Evolutionary conservation across 768 basidiomycete genomes (phyloP), one percentile per base, ranked within the genome.

Genomic region (Pilatotrama ljubarskyi): DNA sequence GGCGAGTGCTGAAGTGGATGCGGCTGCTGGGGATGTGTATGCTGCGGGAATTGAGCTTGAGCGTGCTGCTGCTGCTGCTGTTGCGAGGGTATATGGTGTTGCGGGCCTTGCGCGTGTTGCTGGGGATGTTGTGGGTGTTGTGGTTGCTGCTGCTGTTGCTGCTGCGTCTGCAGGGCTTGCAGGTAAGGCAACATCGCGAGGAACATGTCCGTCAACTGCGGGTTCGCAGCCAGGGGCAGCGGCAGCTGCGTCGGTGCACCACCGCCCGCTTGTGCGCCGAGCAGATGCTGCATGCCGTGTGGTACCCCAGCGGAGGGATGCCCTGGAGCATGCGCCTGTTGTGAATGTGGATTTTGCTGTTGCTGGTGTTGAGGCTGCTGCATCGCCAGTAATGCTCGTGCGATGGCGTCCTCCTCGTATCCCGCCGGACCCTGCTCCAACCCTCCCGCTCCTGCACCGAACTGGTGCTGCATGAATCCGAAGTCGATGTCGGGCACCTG

Each of bases 121-220:
- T 55, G 66, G 4, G 50, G 44, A 22, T 36, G 61, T 29, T 64
- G 63, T 36, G 53, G 5, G 37, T 17, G 18, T 58, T n/a, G n/a
- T n/a, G n/a, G 59, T 10, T 57, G 59, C 37, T 51, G 54, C 22
- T 50, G 50, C 37, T 66, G 69, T 49, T 63, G 63, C 10, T 58
- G 56, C 44, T 67, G 67, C 54, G 68, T 48, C 43, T 67, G 66
- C 55, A 70, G 59, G n/a, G 58, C 68, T 38, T 71, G 68, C 52
- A 71, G 62, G 66, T 64, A 69, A 10, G 66, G 66, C 18, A 67
- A 61, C 42, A 64, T 64, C 38, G 70, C 67, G 37, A 71, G 49
- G 54, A 71, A 68, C 29, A 69, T 64, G 43, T 69, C 64, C 26
- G 66, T 65, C 36, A 69, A 26, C 48, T 66, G 59, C 13, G 70